Percentiles rank a stretch among this genome's conserved stretches.
phyloP scores from a whole-genome alignment of 768 basidiomycete species.

The Dictyophora rubrovolvata region DNA sequence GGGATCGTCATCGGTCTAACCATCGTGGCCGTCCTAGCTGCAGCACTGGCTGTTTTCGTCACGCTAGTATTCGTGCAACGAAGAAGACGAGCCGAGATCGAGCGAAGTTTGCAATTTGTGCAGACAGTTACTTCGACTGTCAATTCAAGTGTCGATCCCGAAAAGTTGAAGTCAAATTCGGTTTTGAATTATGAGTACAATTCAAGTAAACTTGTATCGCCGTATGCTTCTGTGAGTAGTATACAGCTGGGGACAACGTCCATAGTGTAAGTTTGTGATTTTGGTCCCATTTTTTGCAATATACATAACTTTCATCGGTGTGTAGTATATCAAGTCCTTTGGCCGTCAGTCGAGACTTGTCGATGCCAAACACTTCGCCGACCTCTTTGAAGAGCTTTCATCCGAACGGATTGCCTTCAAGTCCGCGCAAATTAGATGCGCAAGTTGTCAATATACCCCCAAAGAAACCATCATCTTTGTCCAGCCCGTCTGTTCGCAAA shows the following conservation, averaged over 20 bases:
- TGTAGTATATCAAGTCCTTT: neutral
- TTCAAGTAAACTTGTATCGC: neutral
- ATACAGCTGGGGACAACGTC: neutral
- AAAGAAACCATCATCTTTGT: neutral
- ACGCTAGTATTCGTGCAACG: neutral
- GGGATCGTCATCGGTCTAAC: neutral
- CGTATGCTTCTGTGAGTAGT: neutral
- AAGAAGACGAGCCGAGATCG: neutral
- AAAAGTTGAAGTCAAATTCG: neutral
- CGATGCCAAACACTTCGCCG: neutral
- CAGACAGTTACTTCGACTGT: neutral
- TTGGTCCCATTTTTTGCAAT: neutral
- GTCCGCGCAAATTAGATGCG: neutral
- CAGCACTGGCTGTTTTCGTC: neutral
- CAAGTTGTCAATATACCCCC: neutral
- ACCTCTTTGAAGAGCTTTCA: neutral
- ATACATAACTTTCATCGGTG: neutral
- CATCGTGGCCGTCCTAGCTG: neutral
- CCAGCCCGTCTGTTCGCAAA: constrained; percentile 11
- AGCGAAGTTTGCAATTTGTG: neutral
- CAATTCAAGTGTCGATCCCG: neutral
- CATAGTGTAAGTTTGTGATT: neutral
- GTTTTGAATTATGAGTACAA: neutral
- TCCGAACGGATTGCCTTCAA: neutral
- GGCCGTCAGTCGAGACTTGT: neutral